These are phyloP conservation scores for Phaseolus coccineus DNA, from an alignment of 331 rosid species.

Conservation along the genomic window DNA sequence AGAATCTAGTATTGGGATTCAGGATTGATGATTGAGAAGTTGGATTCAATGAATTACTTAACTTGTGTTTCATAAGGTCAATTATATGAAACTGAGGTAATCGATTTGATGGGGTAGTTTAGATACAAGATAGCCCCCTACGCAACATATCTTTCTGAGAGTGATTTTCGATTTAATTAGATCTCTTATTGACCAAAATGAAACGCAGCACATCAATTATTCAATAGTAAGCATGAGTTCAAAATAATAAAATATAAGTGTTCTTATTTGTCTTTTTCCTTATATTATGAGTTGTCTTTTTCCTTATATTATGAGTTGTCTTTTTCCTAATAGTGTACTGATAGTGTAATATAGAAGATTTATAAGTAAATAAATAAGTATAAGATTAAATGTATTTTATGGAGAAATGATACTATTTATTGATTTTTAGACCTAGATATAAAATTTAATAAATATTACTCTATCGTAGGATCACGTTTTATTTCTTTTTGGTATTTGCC, in stretches of 20 bases:
- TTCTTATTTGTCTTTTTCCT: no score
- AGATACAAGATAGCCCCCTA: neutral
- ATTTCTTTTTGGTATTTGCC: no score
- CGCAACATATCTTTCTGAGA: constrained; percentile 33
- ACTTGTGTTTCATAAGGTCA: neutral
- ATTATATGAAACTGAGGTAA: neutral
- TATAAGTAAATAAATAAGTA: no score
- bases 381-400: no score
- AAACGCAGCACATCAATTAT: neutral
- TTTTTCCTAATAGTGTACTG: no score
- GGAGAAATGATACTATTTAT: no score
- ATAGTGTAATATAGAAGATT: no score
- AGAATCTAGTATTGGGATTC: neutral
- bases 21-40: constrained; percentile 22
- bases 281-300: no score
- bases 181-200: constrained; percentile 12
- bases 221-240: constrained; percentile 9
- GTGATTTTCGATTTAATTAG: constrained; percentile 34
- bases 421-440: no score
- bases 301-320: no score
- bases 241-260: neutral
- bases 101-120: constrained; percentile 5
- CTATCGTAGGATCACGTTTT: no score
- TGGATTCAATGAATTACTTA: neutral
- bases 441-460: no score